Evolutionary conservation across 768 basidiomycete genomes (phyloP).

Genomic region (Hygrocybe punicea): DNA sequence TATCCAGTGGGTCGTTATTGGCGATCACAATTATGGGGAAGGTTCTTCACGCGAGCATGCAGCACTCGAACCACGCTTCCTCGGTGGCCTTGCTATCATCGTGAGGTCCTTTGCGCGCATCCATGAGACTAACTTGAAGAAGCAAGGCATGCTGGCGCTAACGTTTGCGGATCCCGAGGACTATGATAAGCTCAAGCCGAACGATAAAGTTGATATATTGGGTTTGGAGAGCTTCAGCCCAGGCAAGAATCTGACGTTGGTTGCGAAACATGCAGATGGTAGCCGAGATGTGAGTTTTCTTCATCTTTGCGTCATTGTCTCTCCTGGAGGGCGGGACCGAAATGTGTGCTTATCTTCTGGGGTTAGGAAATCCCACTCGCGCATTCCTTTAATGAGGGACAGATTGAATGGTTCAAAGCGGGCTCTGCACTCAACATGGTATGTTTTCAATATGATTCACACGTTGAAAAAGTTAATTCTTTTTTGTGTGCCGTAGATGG

Average conservation of each 20-base stretch:
- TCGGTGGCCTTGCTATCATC: slow-evolving; percentile 94
- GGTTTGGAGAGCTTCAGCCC: slow-evolving; percentile 88
- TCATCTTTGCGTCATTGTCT: slow-evolving; percentile 18
- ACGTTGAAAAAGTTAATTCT: neutral
- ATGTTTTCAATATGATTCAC: slow-evolving; percentile 22
- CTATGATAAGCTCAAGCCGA: slow-evolving; percentile 87
- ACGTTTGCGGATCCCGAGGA: slow-evolving; percentile 90
- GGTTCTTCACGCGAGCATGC: slow-evolving; percentile 98
- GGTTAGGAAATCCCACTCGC: slow-evolving; percentile 67
- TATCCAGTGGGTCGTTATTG: slow-evolving; percentile 96
- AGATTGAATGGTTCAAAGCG: slow-evolving; percentile 98
- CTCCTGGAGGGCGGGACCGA: slow-evolving; percentile 8
- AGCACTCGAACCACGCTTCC: slow-evolving; percentile 91
- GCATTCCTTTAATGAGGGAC: slow-evolving; percentile 95
- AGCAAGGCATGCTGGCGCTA: slow-evolving; percentile 97
- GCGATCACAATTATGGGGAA: slow-evolving; percentile 95
- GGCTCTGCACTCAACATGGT: slow-evolving; percentile 91
- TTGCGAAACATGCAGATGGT: slow-evolving; percentile 80
- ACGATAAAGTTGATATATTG: slow-evolving; percentile 84
- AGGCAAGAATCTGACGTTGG: slow-evolving; percentile 84
- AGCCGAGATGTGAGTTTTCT: slow-evolving; percentile 54
- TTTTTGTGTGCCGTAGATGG: neutral
- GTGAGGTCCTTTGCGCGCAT: slow-evolving; percentile 96
- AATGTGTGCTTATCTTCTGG: slow-evolving; percentile 11
- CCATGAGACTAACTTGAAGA: slow-evolving; percentile 98